phyloP scores from a whole-genome alignment of 139 green algal species.

The Bryopsis sp. region DNA sequence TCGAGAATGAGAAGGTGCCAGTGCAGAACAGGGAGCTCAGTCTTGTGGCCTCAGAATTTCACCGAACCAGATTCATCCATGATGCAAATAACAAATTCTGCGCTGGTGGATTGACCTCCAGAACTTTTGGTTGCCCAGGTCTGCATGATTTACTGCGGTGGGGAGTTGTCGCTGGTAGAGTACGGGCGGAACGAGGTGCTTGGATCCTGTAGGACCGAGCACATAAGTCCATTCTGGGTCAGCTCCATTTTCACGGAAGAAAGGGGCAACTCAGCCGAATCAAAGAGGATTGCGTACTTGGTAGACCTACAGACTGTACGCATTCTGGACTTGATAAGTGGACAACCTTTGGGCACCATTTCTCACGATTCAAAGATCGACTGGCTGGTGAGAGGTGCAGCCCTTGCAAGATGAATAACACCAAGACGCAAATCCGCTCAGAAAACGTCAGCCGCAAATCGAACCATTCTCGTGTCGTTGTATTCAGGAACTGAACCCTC shows the following conservation, averaged over 20 bases:
- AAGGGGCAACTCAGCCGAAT: conserved; percentile 18
- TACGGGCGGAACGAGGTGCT: conserved; percentile 54
- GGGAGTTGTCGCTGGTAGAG: conserved; percentile 66
- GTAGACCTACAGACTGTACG: conserved; percentile 71
- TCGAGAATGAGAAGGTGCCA: conserved; percentile 45
- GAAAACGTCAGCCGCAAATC: too few relatives aligned
- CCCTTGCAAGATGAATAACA: too few relatives aligned
- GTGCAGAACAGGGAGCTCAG: too few relatives aligned
- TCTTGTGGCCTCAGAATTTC: too few relatives aligned
- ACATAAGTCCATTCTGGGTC: conserved; percentile 64
- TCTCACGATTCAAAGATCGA: conserved; percentile 58
- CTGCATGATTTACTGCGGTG: conserved; percentile 61
- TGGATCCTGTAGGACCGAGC: conserved; percentile 59
- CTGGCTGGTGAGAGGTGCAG: conserved; percentile 46
- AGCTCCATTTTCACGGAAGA: conserved; percentile 34
- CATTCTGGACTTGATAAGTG: conserved; percentile 50
- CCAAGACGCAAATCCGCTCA: too few relatives aligned
- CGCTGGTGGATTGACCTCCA: too few relatives aligned
- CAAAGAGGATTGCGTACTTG: conserved; percentile 66
- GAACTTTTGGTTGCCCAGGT: conserved; percentile 32
- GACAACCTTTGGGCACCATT: conserved; percentile 40
- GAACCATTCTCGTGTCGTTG: not conserved
- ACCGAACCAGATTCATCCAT: not conserved
- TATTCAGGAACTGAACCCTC: conserved; percentile 62
- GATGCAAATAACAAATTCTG: not conserved